These are phyloP conservation scores for Lactarius deliciosus DNA, from an alignment of 768 basidiomycete genomes.

Conservation along the genomic window DNA sequence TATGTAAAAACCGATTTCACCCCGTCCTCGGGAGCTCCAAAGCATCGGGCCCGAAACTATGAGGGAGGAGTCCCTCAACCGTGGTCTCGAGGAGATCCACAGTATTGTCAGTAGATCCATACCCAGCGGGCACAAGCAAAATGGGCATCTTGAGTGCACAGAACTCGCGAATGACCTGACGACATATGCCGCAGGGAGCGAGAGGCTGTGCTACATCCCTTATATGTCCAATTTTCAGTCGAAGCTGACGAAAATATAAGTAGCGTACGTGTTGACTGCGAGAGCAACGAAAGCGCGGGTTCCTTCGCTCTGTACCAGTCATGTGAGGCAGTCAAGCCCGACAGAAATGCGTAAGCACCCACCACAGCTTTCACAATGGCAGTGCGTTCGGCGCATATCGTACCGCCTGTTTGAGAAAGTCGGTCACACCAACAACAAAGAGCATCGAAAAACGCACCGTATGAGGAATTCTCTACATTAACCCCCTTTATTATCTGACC, in stretches of 20 bases:
- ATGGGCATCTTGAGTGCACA: constrained; percentile 72
- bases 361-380: constrained; percentile 94
- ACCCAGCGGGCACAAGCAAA: constrained; percentile 66
- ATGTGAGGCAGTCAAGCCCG: background rate
- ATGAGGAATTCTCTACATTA: constrained; percentile 93
- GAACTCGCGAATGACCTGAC: constrained; percentile 89
- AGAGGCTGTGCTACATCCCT: constrained; percentile 63
- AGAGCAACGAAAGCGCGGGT: constrained; percentile 66
- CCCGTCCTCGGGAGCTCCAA: constrained; percentile 25
- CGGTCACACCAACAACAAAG: background rate
- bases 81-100: constrained; percentile 24
- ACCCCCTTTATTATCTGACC: constrained; percentile 79
- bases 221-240: constrained; percentile 33
- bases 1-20: background rate
- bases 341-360: constrained; percentile 39
- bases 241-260: background rate
- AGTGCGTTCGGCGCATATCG: constrained; percentile 94
- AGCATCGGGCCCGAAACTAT: constrained; percentile 28
- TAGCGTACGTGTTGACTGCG: constrained; percentile 73
- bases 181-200: constrained; percentile 92
- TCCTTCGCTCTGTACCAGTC: constrained; percentile 68
- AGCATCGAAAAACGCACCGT: constrained; percentile 51
- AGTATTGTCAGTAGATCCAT: constrained; percentile 33
- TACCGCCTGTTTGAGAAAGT: constrained; percentile 55
- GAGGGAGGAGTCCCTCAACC: constrained; percentile 22